These are phyloP conservation scores for Cladophialophora bantiana DNA, from an alignment of 2,329 filamentous ascomycete species.

Conservation along the genomic window DNA sequence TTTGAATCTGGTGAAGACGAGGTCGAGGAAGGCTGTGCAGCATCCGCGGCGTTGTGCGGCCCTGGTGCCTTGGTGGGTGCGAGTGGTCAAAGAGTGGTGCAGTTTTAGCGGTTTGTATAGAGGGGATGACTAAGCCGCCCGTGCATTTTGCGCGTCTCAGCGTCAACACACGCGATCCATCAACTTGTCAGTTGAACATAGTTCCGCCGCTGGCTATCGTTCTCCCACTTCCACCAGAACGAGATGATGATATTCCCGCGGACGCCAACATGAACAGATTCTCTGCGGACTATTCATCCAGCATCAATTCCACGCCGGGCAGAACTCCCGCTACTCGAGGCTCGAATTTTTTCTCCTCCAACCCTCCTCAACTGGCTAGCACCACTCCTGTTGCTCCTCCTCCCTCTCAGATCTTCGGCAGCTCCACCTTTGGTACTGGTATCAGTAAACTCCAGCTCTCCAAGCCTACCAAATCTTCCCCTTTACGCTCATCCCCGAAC, in stretches of 20 bases:
- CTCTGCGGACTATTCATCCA: constrained; percentile 41
- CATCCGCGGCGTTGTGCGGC: not conserved
- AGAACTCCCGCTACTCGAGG: constrained; percentile 28
- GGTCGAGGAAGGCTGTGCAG: not conserved
- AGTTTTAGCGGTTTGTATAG: not conserved
- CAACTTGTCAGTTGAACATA: constrained; percentile 3
- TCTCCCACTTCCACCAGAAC: no score
- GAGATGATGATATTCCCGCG: not conserved
- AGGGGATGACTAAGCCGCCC: not conserved
- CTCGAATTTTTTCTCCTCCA: constrained; percentile 31
- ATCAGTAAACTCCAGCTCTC: constrained; percentile 49
- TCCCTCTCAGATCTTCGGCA: constrained; percentile 59
- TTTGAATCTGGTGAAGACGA: not conserved
- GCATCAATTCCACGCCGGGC: constrained; percentile 36
- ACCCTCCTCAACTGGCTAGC: constrained; percentile 35
- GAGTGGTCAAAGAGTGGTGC: no score
- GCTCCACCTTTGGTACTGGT: constrained; percentile 55
- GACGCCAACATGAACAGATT: constrained; percentile 37
- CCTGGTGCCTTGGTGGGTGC: not conserved
- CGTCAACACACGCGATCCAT: not conserved
- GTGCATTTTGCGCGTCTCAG: not conserved
- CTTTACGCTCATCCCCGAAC: constrained; percentile 44
- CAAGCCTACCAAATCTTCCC: constrained; percentile 50
- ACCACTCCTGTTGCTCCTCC: constrained; percentile 62
- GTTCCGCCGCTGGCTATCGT: not conserved